Conservation (phyloP, 371 early-diverging fungal genomes). For the Mucor irregularis region DNA sequence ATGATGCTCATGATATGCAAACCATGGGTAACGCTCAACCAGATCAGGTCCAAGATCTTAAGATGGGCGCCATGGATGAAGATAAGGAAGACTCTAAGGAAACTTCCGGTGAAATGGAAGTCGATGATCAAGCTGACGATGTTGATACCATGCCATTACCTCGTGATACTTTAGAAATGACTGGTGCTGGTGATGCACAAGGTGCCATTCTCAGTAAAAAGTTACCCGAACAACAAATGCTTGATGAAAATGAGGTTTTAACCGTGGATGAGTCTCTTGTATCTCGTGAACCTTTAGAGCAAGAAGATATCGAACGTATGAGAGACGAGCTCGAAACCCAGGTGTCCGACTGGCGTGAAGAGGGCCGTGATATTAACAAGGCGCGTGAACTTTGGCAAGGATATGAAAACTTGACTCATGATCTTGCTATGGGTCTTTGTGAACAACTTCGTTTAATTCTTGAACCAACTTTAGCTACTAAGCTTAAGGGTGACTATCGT, state of each 20-base stretch:
- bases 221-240: slow-evolving; percentile 21
- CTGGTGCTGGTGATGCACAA: slow-evolving; percentile 28
- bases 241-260: slow-evolving; percentile 35
- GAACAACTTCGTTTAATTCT: slow-evolving; percentile 96
- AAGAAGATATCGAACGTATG: slow-evolving; percentile 61
- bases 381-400: slow-evolving; percentile 87
- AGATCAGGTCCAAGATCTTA: slow-evolving; percentile 70
- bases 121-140: slow-evolving; percentile 47
- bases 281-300: slow-evolving; percentile 61
- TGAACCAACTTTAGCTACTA: slow-evolving; percentile 95
- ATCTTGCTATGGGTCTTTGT: slow-evolving; percentile 87
- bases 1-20: slow-evolving; percentile 74
- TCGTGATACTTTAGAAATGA: slow-evolving; percentile 35
- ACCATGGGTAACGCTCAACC: slow-evolving; percentile 75
- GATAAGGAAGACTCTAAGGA: slow-evolving; percentile 52
- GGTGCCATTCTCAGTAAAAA: slow-evolving; percentile 46
- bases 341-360: slow-evolving; percentile 60
- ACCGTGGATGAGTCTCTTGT: slow-evolving; percentile 48
- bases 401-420: slow-evolving; percentile 86
- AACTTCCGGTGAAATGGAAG: slow-evolving; percentile 60
- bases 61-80: slow-evolving; percentile 57
- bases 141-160: slow-evolving; percentile 45
- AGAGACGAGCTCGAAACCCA: slow-evolving; percentile 61
- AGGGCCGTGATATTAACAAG: slow-evolving; percentile 58
- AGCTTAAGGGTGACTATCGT: slow-evolving; percentile 98